Evolutionary conservation across 352 stramenopile species (phyloP), one percentile per base, ranked within the genome.

Genomic region (Phytophthora pistaciae): DNA sequence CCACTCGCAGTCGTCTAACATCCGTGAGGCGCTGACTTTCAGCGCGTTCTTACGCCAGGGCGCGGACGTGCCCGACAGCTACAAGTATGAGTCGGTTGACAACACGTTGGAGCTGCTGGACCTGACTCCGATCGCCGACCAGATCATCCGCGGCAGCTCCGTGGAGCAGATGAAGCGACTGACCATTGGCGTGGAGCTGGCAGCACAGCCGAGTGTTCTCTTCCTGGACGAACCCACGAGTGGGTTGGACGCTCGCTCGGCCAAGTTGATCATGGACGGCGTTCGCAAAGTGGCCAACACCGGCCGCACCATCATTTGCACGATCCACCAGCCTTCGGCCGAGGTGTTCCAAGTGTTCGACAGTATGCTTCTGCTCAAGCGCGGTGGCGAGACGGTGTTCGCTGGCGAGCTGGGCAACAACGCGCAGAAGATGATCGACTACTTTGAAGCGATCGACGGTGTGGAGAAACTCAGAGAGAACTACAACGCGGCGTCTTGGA

Each of bases 91-190:
- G n/a, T 67, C 40, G 16, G 59, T 72, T 31, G 55, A 58, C 31
- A 42, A 21, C 20, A 68, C 58, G 14, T 55, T 72, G 20, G 21
- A 66, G 2, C 23, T 71, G 18, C 20, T 71, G 49, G 49, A 61
- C 23, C 21, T 72, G 21, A 53, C 55, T 38, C 49, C 57, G 5
- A 72, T 67, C 33, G 52, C 57, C n/a, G 65, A 72, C 18, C 50
- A 68, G 21, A 72, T 72, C 40, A 67, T 72, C 18, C 65, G 65
- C 14, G 65, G 58, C 18, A 72, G 65, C 21, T 72, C 65, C 20
- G 16, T 72, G 38, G 65, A 72, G 40, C 65, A 72, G 50, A 72
- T 72, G 58, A 72, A 72, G 52, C 53, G 65, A 10, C 23, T 72
- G 9, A 68, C 58, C 11, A 68, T 72, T 11, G 65, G 58, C 6